These are phyloP conservation scores for Clitoria ternatea DNA, from an alignment of 306 rosid genomes.

Conservation along the genomic window DNA sequence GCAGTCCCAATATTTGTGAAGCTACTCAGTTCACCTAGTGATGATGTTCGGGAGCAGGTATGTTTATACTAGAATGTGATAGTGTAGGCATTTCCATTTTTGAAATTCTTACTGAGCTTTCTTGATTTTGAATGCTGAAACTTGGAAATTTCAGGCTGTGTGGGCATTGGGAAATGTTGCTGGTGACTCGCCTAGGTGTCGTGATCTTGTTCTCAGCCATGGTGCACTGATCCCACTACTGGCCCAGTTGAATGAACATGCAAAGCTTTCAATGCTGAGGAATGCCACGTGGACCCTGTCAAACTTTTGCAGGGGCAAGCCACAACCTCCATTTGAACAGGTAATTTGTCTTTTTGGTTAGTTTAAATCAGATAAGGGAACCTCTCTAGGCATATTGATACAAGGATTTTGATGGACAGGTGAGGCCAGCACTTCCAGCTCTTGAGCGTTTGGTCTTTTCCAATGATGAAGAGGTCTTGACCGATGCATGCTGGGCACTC, in stretches of 20 bases:
- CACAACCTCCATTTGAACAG: conserved; percentile 86
- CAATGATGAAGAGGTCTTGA: conserved; percentile 88
- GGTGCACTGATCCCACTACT: conserved; percentile 78
- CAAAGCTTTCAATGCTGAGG: conserved; percentile 91
- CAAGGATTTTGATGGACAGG: conserved; percentile 42
- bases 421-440: conserved; percentile 88
- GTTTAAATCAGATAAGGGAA: not conserved
- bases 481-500: conserved; percentile 94
- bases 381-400: not conserved
- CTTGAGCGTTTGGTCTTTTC: conserved; percentile 82
- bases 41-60: conserved; percentile 97
- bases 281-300: conserved; percentile 96
- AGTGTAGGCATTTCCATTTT: not conserved
- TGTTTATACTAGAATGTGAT: not conserved
- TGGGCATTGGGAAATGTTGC: conserved; percentile 98
- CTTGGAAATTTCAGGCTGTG: conserved; percentile 59
- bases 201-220: conserved; percentile 80
- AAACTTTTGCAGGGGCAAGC: conserved; percentile 93
- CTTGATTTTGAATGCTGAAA: not conserved
- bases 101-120: not conserved
- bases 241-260: conserved; percentile 82
- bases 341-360: conserved; percentile 29
- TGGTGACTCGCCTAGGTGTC: conserved; percentile 93
- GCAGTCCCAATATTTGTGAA: conserved; percentile 88
- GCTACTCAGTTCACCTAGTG: conserved; percentile 86